These are phyloP conservation scores for Xylaria digitata DNA, from an alignment of 2,329 filamentous ascomycete genomes.

Conservation along the genomic window DNA sequence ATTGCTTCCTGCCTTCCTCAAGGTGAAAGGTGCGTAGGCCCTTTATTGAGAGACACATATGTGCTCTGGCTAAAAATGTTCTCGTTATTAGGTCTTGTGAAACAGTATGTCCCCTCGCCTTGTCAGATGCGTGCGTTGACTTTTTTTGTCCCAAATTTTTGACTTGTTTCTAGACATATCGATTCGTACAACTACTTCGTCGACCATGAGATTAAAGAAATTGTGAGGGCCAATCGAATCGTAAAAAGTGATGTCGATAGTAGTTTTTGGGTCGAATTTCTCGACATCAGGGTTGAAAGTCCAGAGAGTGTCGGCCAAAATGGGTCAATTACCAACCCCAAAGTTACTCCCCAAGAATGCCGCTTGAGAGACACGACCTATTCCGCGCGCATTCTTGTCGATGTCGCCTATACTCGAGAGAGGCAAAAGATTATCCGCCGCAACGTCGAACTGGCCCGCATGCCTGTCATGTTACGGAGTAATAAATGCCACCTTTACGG, in stretches of 20 bases:
- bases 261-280: conserved; percentile 92
- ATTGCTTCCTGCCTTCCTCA: conserved; percentile 94
- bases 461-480: conserved; percentile 97
- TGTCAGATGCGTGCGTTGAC: not conserved
- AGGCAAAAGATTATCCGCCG: conserved; percentile 79
- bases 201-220: conserved; percentile 95
- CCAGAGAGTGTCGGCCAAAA: conserved; percentile 84
- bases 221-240: conserved; percentile 88
- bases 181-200: conserved; percentile 99
- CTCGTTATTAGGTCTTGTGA: conserved; percentile 69
- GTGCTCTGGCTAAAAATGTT: conserved; percentile 20
- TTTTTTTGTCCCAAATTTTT: conserved; percentile 23
- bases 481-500: conserved; percentile 89
- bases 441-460: conserved; percentile 84
- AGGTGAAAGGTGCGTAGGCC: conserved; percentile 79
- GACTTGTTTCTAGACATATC: conserved; percentile 70
- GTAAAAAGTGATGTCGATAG: conserved; percentile 93
- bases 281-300: conserved; percentile 86
- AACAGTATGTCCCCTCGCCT: conserved; percentile 69
- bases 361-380: conserved; percentile 98
- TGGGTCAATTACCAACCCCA: conserved; percentile 74
- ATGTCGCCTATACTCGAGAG: conserved; percentile 89
- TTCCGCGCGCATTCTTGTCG: conserved; percentile 90
- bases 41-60: conserved; percentile 26
- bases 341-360: conserved; percentile 95